Evolutionary conservation across 495 filamentous ascomycete species (phyloP), one percentile per base, ranked within the genome.

Genomic region (Hyaloscypha bicolor): DNA sequence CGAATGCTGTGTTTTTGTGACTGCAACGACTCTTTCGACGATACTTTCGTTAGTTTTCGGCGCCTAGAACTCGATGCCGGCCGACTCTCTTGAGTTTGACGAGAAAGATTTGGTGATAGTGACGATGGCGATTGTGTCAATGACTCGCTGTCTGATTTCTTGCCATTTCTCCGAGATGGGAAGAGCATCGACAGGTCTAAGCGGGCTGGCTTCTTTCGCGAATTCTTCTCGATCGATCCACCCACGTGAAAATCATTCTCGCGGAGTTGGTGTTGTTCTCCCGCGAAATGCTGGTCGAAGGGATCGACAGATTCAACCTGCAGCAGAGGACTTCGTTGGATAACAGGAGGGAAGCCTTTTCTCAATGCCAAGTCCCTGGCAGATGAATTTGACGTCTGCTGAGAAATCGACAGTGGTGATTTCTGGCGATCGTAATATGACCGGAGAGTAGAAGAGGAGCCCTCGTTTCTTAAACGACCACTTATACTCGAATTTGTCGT

Each of bases 351-450:
- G 6, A 82, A 74, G 8, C 81, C 82, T 69, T 84, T 85, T 11
- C 82, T 78, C 77, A 85, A 83, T 42, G 82, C 81, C 21, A 72
- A 31, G 58, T 74, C 72, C 19, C 72, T 60, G 22, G 69, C 62
- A n/a, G 72, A 74, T 45, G 83, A 85, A 63, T 75, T 81, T 1
- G 82, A 83, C 9, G 83, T 85, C 68, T 86, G 84, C 64, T 84
- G 82, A 8, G 83, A 85, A 68, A 84, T 82, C 14, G 82, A 73
- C 4, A 85, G 76, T 35, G 83, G 83, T 33, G 80, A 74, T 59
- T 81, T 83, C 22, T 77, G 65, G 60, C 82, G 78, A 71, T 86
- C 84, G 69, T 85, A 85, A 67, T 80, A 80, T 0, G 82, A 83
- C 59, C 75, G 76, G 66, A 82, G 73, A 42, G 83, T 86, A 6